Evolutionary conservation across 768 basidiomycete genomes (phyloP).

Genomic region (Mycena indigotica): DNA sequence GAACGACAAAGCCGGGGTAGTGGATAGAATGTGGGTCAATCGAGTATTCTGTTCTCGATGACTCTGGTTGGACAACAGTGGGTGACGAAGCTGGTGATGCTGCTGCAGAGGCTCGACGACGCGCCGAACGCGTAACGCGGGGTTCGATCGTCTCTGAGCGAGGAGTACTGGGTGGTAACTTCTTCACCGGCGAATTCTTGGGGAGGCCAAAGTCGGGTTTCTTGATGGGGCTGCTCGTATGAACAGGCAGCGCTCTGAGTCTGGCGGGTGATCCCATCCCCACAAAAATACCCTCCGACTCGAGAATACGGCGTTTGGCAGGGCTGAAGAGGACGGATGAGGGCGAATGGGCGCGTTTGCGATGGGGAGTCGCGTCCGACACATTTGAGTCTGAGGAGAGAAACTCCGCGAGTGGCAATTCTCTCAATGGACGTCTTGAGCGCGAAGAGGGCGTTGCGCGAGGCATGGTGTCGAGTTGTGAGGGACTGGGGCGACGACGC

Average conservation of each 20-base stretch:
- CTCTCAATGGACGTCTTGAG: constrained; percentile 59
- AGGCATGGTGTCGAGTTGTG: constrained; percentile 16
- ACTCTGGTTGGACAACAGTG: constrained; percentile 16
- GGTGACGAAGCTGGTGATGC: constrained; percentile 11
- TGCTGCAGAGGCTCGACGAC: constrained; percentile 24
- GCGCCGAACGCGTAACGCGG: constrained; percentile 22
- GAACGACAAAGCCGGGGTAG: constrained; percentile 67
- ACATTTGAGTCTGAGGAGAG: constrained; percentile 38
- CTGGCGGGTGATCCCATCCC: constrained; percentile 40
- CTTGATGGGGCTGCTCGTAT: constrained; percentile 47
- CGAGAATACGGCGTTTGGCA: constrained; percentile 68
- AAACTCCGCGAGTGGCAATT: constrained; percentile 62
- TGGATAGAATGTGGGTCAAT: constrained; percentile 59
- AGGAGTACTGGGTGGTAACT: too few relatives aligned
- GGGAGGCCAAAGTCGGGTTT: constrained; percentile 55
- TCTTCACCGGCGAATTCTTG: constrained; percentile 27
- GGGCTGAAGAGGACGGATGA: constrained; percentile 66
- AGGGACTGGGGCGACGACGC: constrained; percentile 2
- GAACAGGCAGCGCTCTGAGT: constrained; percentile 48
- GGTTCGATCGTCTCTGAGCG: constrained; percentile 13
- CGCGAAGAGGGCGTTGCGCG: constrained; percentile 29
- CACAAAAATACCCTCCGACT: constrained; percentile 51
- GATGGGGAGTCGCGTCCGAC: constrained; percentile 27
- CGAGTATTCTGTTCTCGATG: constrained; percentile 30
- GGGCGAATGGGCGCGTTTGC: constrained; percentile 59